Evolutionary conservation across 257 asterid genomes (phyloP), one percentile per base, ranked within the genome.

Genomic region (Salvia hispanica): DNA sequence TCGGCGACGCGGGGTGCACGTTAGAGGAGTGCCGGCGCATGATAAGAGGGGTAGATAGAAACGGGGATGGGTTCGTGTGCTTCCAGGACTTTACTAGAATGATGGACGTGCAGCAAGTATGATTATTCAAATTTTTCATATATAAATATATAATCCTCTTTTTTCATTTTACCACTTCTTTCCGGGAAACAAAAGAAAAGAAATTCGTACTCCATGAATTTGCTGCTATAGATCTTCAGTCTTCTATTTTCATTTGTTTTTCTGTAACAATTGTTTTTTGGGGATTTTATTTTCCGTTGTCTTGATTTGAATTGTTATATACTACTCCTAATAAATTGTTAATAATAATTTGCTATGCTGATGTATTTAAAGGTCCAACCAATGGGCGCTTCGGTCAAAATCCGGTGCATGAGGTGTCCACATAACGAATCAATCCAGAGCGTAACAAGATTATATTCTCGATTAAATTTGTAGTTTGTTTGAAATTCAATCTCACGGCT

Each of bases 21-120:
- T 69, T 83, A 68, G 88, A 77, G 73, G 88, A 83, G 15, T 83
- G 88, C 79, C 74, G 66, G 78, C 71, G 81, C 61, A 83, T 83
- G 85, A 77, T 83, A 48, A 62, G 76, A 4, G 81, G 74, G 0
- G 85, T 77, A 39, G 79, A 83, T 12, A 67, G 62, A 6, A 77
- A 80, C 53, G 76, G 78, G 5, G 85, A 83, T 28, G 85, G 88
- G 25, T 69, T 83, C 64, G 88, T 83, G 55, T 83, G 85, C 73
- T 83, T 77, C 45, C 78, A 72, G 78, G 88, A 83, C 73, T 83
- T 83, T 59, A 53, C 75, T 37, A 62, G 63, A 37, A 75, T 83
- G 88, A 83, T 83, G 88, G 88, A 80, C 21, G 80, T 39, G 39
- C 81, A 66, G 39, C 79, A 66, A 31, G 37, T 58, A 44, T 73